Percentiles rank a stretch among this genome's conserved stretches.
These are phyloP conservation scores for Pichia kudriavzevii DNA, from an alignment of 1,139 yeast genomes.

Conservation along the genomic window DNA sequence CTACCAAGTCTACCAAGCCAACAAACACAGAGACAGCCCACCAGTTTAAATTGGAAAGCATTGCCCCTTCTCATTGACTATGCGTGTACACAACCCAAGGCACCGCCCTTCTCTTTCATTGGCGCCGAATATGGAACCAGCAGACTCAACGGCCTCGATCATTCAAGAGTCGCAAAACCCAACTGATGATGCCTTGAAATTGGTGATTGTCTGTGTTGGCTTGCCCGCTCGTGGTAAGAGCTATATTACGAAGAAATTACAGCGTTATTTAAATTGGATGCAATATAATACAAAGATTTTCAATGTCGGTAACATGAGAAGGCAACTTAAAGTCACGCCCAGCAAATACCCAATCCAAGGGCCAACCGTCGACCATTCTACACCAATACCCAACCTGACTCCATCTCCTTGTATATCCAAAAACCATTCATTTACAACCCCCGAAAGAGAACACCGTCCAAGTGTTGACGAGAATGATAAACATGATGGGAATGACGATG, in stretches of 20 bases:
- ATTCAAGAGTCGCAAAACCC: conserved; percentile 2
- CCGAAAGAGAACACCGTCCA: too few relatives aligned
- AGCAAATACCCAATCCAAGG: conserved; percentile 69
- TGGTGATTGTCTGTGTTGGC: conserved; percentile 93
- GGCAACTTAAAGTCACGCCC: conserved; percentile 66
- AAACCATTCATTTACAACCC: too few relatives aligned
- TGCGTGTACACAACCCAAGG: too few relatives aligned
- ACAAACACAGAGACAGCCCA: too few relatives aligned
- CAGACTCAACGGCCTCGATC: conserved; percentile 1
- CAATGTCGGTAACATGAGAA: conserved; percentile 90
- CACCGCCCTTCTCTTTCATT: too few relatives aligned
- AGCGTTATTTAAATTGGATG: conserved; percentile 84
- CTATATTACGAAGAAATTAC: conserved; percentile 82
- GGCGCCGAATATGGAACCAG: neutral
- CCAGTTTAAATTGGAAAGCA: too few relatives aligned
- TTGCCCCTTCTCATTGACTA: too few relatives aligned
- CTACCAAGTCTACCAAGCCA: conserved; percentile 7
- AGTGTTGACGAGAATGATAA: too few relatives aligned
- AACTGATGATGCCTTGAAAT: conserved; percentile 23
- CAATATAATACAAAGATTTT: conserved; percentile 83
- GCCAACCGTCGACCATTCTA: conserved; percentile 12
- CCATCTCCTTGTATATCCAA: conserved; percentile 6
- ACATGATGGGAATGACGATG: neutral
- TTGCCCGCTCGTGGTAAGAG: conserved; percentile 91
- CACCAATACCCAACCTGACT: conserved; percentile 9